phyloP scores from a whole-genome alignment of 2,329 filamentous ascomycete species.

The Diaporthe destruens region DNA sequence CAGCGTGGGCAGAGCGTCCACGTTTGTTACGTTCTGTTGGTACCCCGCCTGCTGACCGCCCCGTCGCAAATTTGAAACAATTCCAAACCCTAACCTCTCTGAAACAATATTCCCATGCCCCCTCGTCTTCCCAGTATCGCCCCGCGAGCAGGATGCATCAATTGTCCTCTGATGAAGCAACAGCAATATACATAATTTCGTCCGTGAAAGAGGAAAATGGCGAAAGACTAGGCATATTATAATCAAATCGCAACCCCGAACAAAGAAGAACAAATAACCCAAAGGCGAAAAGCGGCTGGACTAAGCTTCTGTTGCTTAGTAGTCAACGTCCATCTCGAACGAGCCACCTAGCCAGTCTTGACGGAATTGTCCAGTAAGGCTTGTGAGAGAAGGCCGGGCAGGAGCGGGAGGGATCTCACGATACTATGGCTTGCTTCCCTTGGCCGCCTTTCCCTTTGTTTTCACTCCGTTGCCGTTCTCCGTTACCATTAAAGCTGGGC shows the following conservation, averaged over 20 bases:
- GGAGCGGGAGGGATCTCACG: conserved; percentile 31
- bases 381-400: conserved; percentile 20
- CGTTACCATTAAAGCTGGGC: conserved; percentile 45
- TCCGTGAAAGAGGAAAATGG: not conserved
- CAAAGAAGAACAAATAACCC: not conserved
- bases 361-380: conserved; percentile 36
- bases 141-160: not conserved
- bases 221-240: not conserved
- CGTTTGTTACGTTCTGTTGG: not conserved
- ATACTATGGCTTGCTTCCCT: conserved; percentile 41
- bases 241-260: not conserved
- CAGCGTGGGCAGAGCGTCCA: not conserved
- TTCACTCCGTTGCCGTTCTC: conserved; percentile 37
- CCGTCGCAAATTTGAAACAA: not conserved
- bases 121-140: not conserved
- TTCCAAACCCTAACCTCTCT: not conserved
- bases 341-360: conserved; percentile 38
- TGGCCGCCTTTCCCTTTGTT: conserved; percentile 35
- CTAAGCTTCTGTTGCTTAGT: not conserved
- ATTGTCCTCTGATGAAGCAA: conserved; percentile 3
- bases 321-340: conserved; percentile 42
- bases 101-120: not conserved
- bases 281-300: not conserved
- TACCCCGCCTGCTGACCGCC: not conserved
- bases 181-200: not conserved